phyloP scores from a whole-genome alignment of 78 protist species.

The Dictyostelium firmibasis region DNA sequence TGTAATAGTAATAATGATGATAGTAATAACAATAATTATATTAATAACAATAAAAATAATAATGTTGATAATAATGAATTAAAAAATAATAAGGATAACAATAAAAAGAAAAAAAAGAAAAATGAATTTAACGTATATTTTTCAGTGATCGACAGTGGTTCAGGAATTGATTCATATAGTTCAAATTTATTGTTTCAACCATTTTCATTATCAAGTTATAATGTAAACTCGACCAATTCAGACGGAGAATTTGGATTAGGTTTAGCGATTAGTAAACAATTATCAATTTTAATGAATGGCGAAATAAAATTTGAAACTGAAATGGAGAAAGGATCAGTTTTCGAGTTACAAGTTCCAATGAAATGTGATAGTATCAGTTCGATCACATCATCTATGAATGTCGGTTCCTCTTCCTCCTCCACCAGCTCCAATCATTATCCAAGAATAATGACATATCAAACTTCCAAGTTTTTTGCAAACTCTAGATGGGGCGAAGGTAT shows the following conservation, averaged over 20 bases:
- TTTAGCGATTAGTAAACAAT: slow-evolving; percentile 34
- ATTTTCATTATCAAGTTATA: neutral
- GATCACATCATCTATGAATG: too few relatives aligned
- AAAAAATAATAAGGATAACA: neutral
- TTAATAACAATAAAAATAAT: neutral
- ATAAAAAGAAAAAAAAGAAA: slow-evolving; percentile 2
- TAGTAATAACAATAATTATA: neutral
- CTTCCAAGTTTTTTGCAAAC: neutral
- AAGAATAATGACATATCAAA: neutral
- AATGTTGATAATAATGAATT: too few relatives aligned
- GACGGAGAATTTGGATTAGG: slow-evolving; percentile 48
- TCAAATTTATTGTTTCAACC: slow-evolving; percentile 18
- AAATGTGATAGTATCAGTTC: neutral
- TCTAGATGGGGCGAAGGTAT: slow-evolving; percentile 24
- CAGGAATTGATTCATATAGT: slow-evolving; percentile 11
- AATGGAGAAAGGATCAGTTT: neutral
- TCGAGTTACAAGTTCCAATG: neutral
- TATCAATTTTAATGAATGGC: slow-evolving; percentile 31
- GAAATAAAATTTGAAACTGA: neutral
- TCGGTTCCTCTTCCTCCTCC: too few relatives aligned
- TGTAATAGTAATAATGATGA: neutral
- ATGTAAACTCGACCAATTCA: neutral
- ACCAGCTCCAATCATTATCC: neutral
- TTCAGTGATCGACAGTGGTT: slow-evolving; percentile 54
- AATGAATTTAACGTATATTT: neutral